A percentile compares a stretch with the other conserved stretches of the same genome.
These are phyloP conservation scores for Nemania serpens DNA, from an alignment of 2,329 filamentous ascomycete genomes.

Conservation along the genomic window DNA sequence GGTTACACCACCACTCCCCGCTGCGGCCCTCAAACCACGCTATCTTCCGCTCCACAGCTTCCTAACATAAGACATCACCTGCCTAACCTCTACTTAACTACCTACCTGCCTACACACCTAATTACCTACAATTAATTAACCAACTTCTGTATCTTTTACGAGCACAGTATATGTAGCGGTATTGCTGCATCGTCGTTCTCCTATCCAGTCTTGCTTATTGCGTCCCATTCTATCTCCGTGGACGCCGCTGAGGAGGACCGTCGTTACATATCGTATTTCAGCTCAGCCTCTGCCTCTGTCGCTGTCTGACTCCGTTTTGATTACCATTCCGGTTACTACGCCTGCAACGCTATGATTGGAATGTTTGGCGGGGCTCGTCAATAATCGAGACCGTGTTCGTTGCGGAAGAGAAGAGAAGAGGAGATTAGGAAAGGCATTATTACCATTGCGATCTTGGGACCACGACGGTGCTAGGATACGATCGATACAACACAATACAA, in stretches of 20 bases:
- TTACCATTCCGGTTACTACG: conserved; percentile 7
- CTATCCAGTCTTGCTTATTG: background rate
- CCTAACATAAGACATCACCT: background rate
- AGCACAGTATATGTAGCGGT: background rate
- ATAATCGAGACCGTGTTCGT: conserved; percentile 10
- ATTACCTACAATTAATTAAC: background rate
- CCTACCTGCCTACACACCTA: background rate
- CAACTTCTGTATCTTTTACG: background rate
- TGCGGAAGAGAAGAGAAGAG: conserved; percentile 5
- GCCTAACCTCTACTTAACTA: background rate
- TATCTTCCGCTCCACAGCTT: background rate
- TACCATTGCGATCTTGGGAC: background rate
- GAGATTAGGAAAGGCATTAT: background rate
- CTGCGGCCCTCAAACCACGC: background rate
- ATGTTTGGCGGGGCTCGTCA: conserved; percentile 1
- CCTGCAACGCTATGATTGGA: conserved; percentile 19
- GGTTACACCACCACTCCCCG: background rate
- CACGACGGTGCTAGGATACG: background rate
- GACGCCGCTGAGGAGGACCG: background rate
- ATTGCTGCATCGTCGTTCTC: too few relatives aligned
- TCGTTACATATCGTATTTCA: background rate
- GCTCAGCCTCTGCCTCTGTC: background rate
- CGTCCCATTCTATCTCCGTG: background rate
- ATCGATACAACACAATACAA: too few relatives aligned
- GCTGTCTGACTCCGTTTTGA: background rate